Conservation (phyloP, 2,329 filamentous ascomycete species). For the Amauroascus verrucosus region DNA sequence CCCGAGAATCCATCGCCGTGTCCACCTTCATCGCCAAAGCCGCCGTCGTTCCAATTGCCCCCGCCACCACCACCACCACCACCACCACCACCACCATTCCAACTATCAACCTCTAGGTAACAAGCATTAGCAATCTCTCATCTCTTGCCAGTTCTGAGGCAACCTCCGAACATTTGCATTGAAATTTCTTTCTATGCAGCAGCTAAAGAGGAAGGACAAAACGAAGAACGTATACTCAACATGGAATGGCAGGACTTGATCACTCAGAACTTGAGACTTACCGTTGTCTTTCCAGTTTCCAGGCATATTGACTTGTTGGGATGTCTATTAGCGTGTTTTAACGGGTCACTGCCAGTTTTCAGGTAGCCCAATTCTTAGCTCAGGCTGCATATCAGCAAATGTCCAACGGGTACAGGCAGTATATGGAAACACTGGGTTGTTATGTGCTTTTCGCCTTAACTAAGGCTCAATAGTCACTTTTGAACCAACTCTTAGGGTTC, state of each 20-base stretch:
- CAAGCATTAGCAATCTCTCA: background rate
- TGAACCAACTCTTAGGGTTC: no score
- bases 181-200: background rate
- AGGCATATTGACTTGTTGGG: constrained; percentile 5
- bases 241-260: background rate
- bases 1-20: constrained; percentile 11
- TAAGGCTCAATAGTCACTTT: no score
- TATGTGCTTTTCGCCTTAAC: no score
- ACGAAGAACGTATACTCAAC: background rate
- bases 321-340: background rate
- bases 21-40: background rate
- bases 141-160: background rate
- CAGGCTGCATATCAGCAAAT: background rate
- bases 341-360: background rate
- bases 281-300: constrained; percentile 5
- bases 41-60: constrained; percentile 10
- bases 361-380: background rate
- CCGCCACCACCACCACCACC: constrained; percentile 1
- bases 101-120: background rate
- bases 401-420: background rate
- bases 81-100: constrained; percentile 3
- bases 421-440: no score
- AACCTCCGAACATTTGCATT: background rate
- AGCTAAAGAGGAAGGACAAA: background rate
- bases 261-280: background rate